These are phyloP conservation scores for Heritiera fomes DNA, from an alignment of 345 rosid genomes.

Conservation along the genomic window DNA sequence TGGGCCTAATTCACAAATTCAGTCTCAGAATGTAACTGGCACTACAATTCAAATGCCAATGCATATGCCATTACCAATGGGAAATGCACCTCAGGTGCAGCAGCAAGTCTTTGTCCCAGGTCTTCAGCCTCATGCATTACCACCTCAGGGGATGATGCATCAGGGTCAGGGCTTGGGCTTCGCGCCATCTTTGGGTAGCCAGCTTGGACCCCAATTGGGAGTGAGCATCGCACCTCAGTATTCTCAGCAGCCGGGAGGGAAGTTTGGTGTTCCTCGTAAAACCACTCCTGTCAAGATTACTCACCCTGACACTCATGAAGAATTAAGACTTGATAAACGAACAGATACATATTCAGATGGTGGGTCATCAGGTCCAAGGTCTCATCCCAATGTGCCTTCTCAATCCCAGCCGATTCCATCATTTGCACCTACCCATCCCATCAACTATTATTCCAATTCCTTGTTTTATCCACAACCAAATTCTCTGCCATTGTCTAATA, in stretches of 20 bases:
- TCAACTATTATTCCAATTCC: slow-evolving; percentile 50
- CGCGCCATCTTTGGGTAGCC: slow-evolving; percentile 63
- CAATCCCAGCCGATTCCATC: slow-evolving; percentile 68
- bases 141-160: slow-evolving; percentile 80
- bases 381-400: slow-evolving; percentile 61
- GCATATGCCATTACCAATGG: slow-evolving; percentile 65
- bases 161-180: slow-evolving; percentile 79
- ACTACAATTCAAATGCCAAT: slow-evolving; percentile 72
- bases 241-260: slow-evolving; percentile 74
- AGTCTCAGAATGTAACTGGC: slow-evolving; percentile 63
- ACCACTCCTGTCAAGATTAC: slow-evolving; percentile 75
- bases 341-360: slow-evolving; percentile 60
- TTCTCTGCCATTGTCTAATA: slow-evolving; percentile 55
- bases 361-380: slow-evolving; percentile 53
- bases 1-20: slow-evolving; percentile 70
- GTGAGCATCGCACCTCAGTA: slow-evolving; percentile 64
- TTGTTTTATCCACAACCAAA: slow-evolving; percentile 50
- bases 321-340: slow-evolving; percentile 81
- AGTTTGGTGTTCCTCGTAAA: slow-evolving; percentile 65
- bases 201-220: slow-evolving; percentile 65
- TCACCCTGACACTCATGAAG: slow-evolving; percentile 93
- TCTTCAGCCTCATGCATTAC: slow-evolving; percentile 67
- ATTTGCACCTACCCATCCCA: slow-evolving; percentile 51
- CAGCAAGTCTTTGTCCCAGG: slow-evolving; percentile 72
- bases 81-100: slow-evolving; percentile 66